Percentiles rank a stretch among this genome's conserved stretches.
These are phyloP conservation scores for Cercospora sojina DNA, from an alignment of 2,329 filamentous ascomycete species.

Conservation along the genomic window DNA sequence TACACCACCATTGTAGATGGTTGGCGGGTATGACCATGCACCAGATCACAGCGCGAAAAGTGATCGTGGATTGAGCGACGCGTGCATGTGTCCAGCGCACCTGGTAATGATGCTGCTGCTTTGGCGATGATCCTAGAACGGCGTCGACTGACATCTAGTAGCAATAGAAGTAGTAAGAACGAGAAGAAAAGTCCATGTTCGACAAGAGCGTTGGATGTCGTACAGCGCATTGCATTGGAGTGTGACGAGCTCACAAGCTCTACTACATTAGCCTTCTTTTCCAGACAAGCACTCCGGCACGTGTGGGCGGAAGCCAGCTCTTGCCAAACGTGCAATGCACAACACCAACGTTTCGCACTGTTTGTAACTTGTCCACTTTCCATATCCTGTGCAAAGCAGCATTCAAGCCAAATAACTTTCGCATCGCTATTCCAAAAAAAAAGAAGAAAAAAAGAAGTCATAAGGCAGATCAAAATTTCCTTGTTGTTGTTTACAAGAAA, in stretches of 20 bases:
- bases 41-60: background rate
- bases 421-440: background rate
- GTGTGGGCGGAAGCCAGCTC: too few species aligned
- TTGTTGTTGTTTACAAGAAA: conserved; percentile 9
- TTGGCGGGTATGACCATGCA: background rate
- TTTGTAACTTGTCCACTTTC: background rate
- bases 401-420: background rate
- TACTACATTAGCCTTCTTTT: background rate
- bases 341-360: background rate
- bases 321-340: background rate
- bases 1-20: conserved; percentile 36
- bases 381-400: background rate
- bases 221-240: background rate
- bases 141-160: background rate
- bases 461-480: background rate
- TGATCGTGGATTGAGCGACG: background rate
- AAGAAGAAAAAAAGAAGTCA: background rate
- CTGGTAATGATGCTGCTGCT: background rate
- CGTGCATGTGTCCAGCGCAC: background rate
- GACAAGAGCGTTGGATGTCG: background rate
- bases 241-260: background rate
- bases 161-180: background rate
- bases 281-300: too few species aligned
- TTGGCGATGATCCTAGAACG: background rate
- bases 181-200: background rate